Conservation (phyloP, 345 rosid species). For the Gossypium longicalyx region DNA sequence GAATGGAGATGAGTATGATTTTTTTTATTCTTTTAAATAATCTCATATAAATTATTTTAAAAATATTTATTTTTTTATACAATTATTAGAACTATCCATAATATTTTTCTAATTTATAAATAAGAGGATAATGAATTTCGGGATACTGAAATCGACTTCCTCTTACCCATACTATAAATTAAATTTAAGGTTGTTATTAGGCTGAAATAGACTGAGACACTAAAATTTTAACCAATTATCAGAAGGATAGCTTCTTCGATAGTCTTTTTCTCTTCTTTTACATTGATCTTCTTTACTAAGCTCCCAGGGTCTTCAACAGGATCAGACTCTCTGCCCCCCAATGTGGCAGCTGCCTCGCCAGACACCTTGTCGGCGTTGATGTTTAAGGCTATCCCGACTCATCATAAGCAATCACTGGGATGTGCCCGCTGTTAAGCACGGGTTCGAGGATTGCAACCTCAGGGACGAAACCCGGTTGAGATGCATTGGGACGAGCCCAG, state of each 20-base stretch:
- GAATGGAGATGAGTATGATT: too few species aligned
- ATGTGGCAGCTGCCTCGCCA: slow-evolving; percentile 83
- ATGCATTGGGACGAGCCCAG: slow-evolving; percentile 60
- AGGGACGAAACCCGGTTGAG: slow-evolving; percentile 63
- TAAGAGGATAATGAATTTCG: too few species aligned
- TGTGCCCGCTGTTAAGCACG: slow-evolving; percentile 43
- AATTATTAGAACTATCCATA: accelerated
- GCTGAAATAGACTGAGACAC: too few species aligned
- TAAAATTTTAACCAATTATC: too few species aligned
- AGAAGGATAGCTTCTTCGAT: slow-evolving; percentile 28
- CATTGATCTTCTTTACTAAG: slow-evolving; percentile 74
- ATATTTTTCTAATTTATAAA: accelerated
- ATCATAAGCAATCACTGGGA: slow-evolving; percentile 85
- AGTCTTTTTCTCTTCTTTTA: slow-evolving; percentile 75
- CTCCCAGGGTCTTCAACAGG: slow-evolving; percentile 58
- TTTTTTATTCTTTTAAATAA: too few species aligned
- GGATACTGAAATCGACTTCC: accelerated
- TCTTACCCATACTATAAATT: accelerated
- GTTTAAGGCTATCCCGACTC: slow-evolving; percentile 69
- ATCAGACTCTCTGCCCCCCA: slow-evolving; percentile 85
- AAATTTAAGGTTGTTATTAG: too few species aligned
- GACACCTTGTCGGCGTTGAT: slow-evolving; percentile 92
- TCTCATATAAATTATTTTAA: too few species aligned
- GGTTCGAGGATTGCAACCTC: slow-evolving; percentile 51
- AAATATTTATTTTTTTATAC: too few species aligned